These are phyloP conservation scores for Trypanosoma rangeli DNA, from an alignment of 208 protist genomes.

Conservation along the genomic window DNA sequence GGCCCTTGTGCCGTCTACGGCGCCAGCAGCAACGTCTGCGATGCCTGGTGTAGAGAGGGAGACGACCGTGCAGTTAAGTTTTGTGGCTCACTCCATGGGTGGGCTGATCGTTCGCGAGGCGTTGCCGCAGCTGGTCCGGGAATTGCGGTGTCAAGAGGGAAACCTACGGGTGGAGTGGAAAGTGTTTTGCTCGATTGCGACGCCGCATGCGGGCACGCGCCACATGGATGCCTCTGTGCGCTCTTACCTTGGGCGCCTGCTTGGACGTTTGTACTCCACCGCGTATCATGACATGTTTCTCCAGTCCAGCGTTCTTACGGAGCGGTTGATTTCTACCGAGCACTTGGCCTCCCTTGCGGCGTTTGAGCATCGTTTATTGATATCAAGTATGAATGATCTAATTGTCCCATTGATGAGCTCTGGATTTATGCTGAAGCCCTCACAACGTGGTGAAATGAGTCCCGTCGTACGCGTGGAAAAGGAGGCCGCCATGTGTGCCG, in stretches of 20 bases:
- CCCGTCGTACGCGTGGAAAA: not conserved
- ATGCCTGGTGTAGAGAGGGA: not conserved
- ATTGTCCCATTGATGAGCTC: conserved; percentile 25
- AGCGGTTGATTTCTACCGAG: conserved; percentile 18
- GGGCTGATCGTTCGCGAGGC: conserved; percentile 62
- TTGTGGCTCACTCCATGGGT: conserved; percentile 56
- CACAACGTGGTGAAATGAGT: not conserved
- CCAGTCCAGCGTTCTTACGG: conserved; percentile 23
- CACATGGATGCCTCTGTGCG: conserved; percentile 45
- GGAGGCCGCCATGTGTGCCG: conserved; percentile 13
- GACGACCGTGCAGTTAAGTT: conserved; percentile 42
- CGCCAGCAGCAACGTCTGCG: not conserved
- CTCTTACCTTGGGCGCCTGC: conserved; percentile 27
- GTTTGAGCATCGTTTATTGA: conserved; percentile 20
- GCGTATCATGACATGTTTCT: conserved; percentile 49
- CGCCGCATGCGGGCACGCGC: conserved; percentile 47
- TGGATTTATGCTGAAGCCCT: conserved; percentile 20
- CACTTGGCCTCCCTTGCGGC: conserved; percentile 18
- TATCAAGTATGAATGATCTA: conserved; percentile 24
- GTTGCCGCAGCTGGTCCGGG: conserved; percentile 34
- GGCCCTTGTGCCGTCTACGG: too few relatives aligned
- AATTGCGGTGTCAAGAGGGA: not conserved
- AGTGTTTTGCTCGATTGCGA: conserved; percentile 47
- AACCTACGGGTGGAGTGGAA: conserved; percentile 40
- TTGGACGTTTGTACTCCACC: conserved; percentile 31